Evolutionary conservation across 2,329 filamentous ascomycete species (phyloP).

Genomic region (Paraconiothyrium brasiliense): DNA sequence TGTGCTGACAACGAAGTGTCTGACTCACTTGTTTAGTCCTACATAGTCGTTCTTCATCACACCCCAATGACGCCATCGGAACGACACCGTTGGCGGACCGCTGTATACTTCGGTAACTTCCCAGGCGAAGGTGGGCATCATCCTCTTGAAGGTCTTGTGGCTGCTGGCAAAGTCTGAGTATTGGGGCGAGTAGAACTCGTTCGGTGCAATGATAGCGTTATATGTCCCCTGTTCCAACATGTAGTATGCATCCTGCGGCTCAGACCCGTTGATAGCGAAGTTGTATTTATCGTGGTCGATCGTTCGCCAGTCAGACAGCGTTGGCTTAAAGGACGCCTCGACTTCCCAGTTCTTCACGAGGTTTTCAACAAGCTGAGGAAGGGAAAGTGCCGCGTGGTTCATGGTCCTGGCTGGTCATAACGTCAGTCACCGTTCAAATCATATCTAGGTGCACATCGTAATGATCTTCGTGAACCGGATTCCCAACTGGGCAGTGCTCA

Average conservation of each 20-base stretch:
- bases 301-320: constrained; percentile 71
- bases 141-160: constrained; percentile 76
- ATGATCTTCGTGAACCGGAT: background rate
- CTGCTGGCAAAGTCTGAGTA: constrained; percentile 70
- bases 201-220: constrained; percentile 71
- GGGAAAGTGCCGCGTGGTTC: constrained; percentile 64
- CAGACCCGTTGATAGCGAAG: constrained; percentile 71
- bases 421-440: background rate
- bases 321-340: constrained; percentile 73
- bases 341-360: constrained; percentile 79
- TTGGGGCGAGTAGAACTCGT: constrained; percentile 70
- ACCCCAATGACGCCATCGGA: constrained; percentile 75
- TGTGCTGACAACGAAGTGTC: no score
- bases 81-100: constrained; percentile 68
- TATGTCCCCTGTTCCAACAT: constrained; percentile 76
- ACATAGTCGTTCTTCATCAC: constrained; percentile 73
- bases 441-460: no score
- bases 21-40: constrained; percentile 67
- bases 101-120: constrained; percentile 75
- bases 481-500: no score
- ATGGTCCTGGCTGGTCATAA: constrained; percentile 62
- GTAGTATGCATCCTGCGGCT: constrained; percentile 65
- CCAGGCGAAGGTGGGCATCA: constrained; percentile 79
- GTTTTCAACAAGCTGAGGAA: constrained; percentile 71
- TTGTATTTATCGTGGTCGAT: constrained; percentile 68